Evolutionary conservation across 1,139 yeast species (phyloP), one percentile per base, ranked within the genome.

Genomic region (Yamadazyma oceani): DNA sequence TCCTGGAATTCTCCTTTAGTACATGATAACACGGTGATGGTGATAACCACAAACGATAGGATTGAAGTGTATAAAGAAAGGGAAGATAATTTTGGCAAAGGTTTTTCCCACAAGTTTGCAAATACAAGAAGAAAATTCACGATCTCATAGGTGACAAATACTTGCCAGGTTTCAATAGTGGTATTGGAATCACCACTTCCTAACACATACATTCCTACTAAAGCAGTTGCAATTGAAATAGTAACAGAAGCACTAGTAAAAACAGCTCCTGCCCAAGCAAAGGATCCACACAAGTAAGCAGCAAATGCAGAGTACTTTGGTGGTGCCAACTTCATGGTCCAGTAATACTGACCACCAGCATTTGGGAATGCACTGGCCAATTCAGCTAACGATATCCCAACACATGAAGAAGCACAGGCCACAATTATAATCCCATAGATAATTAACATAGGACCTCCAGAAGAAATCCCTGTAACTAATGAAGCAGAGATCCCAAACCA

Each of bases 401-500:
- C 57, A 50, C 69, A 62, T 42, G 58, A 54, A 4, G 73, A 66
- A 27, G 67, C 53, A 41, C 57, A 57, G 1, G 86, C 80, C 40
- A 82, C 69, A 46, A 82, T 80, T 17, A 81, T 61, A 47, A 80
- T 80, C 51, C 87, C 87, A 49, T 80, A 81, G 10, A 81, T 74
- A 46, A 80, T 75, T 62, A 79, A 58, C 66, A 80, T 61, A 10
- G 86, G 86, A 21, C 86, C 86, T 46, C 85, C 85, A 26, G 83
- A 75, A 38, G 69, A 62, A 38, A 80, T 78, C 50, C 83, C 83
- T 12, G 83, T 75, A 39, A 78, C 70, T 54, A 80, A 66, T 12
- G 83, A 75, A 2, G 83, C 80, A 17, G 82, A 77, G 37, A 79
- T 77, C 41, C 85, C 85, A 44, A 78, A 75, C 83, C 83, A 78